Evolutionary conservation across 2,329 filamentous ascomycete genomes (phyloP).

Genomic region (Aspergillus sp.): DNA sequence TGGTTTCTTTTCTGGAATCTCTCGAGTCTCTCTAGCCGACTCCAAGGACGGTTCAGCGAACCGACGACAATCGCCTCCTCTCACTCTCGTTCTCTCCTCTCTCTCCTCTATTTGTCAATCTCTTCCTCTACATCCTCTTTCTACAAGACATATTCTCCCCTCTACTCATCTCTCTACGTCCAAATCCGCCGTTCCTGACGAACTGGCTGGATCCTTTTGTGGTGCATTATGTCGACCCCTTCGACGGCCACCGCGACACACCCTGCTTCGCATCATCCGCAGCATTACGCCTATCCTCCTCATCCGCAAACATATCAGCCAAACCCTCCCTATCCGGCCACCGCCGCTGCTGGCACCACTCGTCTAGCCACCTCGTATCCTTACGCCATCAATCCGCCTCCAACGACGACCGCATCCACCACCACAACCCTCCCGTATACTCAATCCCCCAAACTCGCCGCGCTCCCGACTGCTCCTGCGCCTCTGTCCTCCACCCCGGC

Average conservation of each 20-base stretch:
- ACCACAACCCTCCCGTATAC: conserved; percentile 24
- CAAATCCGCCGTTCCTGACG: conserved; percentile 18
- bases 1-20: not conserved
- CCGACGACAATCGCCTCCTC: not conserved
- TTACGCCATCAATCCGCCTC: conserved; percentile 32
- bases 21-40: not conserved
- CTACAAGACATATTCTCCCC: conserved; percentile 8
- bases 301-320: conserved; percentile 51
- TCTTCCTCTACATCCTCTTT: not conserved
- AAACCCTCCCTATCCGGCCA: conserved; percentile 47
- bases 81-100: conserved; percentile 1
- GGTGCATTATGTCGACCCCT: conserved; percentile 66
- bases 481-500: conserved; percentile 32
- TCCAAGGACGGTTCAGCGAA: not conserved
- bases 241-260: conserved; percentile 69
- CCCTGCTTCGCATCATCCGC: conserved; percentile 51
- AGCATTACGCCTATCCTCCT: conserved; percentile 54
- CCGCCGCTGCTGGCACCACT: conserved; percentile 32
- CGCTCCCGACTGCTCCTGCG: conserved; percentile 4
- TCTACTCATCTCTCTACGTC: conserved; percentile 1
- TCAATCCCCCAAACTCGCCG: conserved; percentile 26
- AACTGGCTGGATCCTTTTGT: conserved; percentile 18
- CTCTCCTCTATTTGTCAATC: conserved; percentile 1
- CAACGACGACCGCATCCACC: not conserved
- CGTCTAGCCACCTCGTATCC: conserved; percentile 39